Evolutionary conservation across 306 rosid genomes (phyloP), one percentile per base, ranked within the genome.

Genomic region (Prunus armeniaca): DNA sequence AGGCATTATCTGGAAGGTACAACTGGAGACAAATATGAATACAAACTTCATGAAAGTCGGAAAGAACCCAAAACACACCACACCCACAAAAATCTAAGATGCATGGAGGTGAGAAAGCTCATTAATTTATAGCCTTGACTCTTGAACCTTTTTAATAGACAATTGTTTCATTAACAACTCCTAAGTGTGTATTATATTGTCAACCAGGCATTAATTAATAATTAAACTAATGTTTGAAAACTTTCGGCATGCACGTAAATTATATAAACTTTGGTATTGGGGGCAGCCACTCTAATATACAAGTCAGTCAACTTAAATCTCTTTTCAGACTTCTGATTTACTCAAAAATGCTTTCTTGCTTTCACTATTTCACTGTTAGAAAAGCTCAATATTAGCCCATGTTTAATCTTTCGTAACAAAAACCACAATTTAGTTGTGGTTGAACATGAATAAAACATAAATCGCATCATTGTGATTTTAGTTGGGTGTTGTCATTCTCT

Each of bases 1-100:
- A 86, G 62, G 77, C 69, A 58, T 32, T 73, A 57, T 73, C 73
- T 77, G 74, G 78, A 83, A 81, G 79, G 68, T 81, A 75, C 72
- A 82, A 66, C 66, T 79, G 77, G 77, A 24, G 84, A 85, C 87
- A 82, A 83, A 63, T 76, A 11, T 65, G 34, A 34, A 18, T 32
- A 43, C 25, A 19, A 45, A 28, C 68, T 41, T 70, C 60, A 75
- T 7, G 52, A 71, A 81, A 84, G 60, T 18, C 9, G 1, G 71
- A 73, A 63, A 69, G 47, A 72, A 71, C 25, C 63, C 65, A 38
- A 38, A 38, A 38, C 43, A 38, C 43, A 34, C 27, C 19, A 24
- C 58, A 69, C 38, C 66, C 76, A 63, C 71, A 65, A 79, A 78
- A 73, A 50, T 41, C 46, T 69, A 38, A 11, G 24, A 17, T 57